Evolutionary conservation across 2,329 filamentous ascomycete species (phyloP), one percentile per base, ranked within the genome.

Genomic region (Cercospora beticola): DNA sequence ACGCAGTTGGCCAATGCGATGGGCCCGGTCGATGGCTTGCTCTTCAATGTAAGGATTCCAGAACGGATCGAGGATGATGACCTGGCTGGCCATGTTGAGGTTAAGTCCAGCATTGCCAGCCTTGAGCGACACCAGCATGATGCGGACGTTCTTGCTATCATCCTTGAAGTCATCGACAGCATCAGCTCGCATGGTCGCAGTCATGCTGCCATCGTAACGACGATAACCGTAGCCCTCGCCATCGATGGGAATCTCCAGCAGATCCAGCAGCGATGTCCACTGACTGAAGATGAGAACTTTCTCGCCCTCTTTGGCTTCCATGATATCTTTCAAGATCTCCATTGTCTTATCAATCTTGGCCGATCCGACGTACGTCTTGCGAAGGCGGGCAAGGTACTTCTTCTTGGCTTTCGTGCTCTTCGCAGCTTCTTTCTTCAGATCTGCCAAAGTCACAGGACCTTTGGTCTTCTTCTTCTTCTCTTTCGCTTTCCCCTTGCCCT

Each of bases 11-110:
- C 93, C 93, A 73, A 97, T 94, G 9, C 94, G 90, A 79, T 97
- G 91, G 2, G 93, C 92, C 23, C 94, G 90, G 78, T 97, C 94
- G 62, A 97, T 90, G 4, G 94, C 94, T 80, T 97, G 94, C 80
- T 93, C 92, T 81, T 97, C 94, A 60, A 96, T 91, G 77, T 91
- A 97, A 0, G 93, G 94, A 71, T 97, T 97, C 92, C 93, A 97
- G 82, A 96, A 97, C 0, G 93, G 93, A 77, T 97, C 93, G 76
- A 97, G 88, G 71, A 97, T 91, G 78, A 97, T 92, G 73, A 97
- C 92, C 71, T 93, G 90, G 1, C 89, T 92, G 0, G 93, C 94
- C 18, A 89, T 88, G 46, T 91, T 92, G 23, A 97, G 85, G 76
- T 97, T 97, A 57, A 97, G 86, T 1, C 94, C 94, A 0, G 93